These are phyloP conservation scores for Leishmania gerbilli DNA, from an alignment of 208 protist species.

Conservation along the genomic window DNA sequence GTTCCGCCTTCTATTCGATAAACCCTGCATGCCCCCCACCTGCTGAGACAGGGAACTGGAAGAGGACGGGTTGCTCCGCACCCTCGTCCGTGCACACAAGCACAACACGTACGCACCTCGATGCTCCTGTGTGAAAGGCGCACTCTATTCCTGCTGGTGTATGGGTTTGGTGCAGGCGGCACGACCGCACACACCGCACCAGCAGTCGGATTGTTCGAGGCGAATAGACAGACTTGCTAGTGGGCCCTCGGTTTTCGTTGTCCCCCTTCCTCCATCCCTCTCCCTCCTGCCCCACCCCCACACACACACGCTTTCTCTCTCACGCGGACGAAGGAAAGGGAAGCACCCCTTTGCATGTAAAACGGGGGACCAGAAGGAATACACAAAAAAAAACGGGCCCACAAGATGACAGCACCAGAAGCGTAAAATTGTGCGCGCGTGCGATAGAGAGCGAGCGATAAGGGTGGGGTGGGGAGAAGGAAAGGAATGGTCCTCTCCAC, in stretches of 20 bases:
- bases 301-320: background rate
- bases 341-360: background rate
- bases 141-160: background rate
- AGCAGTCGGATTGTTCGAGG: background rate
- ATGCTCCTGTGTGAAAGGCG: background rate
- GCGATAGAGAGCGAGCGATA: too few relatives aligned
- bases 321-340: background rate
- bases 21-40: background rate
- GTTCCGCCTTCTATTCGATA: too few relatives aligned
- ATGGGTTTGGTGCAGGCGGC: background rate
- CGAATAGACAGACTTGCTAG: background rate
- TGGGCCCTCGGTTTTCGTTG: background rate
- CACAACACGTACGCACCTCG: background rate
- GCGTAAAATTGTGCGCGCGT: too few relatives aligned
- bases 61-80: background rate
- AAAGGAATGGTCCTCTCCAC: too few relatives aligned
- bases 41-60: background rate
- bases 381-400: too few relatives aligned
- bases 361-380: too few relatives aligned
- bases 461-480: too few relatives aligned
- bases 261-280: background rate
- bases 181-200: background rate
- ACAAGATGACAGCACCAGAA: too few relatives aligned
- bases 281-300: background rate
- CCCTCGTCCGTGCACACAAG: background rate